phyloP scores from a whole-genome alignment of 1,284 basidiomycete species.

The Pseudozyma sp. region DNA sequence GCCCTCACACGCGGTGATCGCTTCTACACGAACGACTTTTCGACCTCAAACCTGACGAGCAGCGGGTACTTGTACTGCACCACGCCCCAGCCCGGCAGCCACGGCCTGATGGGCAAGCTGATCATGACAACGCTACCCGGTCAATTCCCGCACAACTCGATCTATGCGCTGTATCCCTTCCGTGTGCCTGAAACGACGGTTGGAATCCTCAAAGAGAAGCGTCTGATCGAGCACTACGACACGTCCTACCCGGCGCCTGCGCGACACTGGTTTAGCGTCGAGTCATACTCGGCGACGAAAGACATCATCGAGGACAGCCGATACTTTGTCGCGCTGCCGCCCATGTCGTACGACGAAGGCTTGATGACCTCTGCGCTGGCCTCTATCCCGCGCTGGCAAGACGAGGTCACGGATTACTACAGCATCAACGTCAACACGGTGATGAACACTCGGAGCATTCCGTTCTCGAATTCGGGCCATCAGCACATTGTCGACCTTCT shows the following conservation, averaged over 20 bases:
- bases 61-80: slow-evolving; percentile 56
- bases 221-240: slow-evolving; percentile 71
- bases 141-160: slow-evolving; percentile 49
- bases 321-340: slow-evolving; percentile 39
- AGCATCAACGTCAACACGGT: slow-evolving; percentile 17
- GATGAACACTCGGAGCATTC: slow-evolving; percentile 27
- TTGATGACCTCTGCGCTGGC: slow-evolving; percentile 37
- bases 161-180: slow-evolving; percentile 72
- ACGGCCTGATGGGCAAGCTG: slow-evolving; percentile 49
- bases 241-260: slow-evolving; percentile 62
- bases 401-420: slow-evolving; percentile 37
- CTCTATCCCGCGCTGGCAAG: slow-evolving; percentile 40
- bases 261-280: slow-evolving; percentile 35
- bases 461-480: slow-evolving; percentile 17
- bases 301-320: slow-evolving; percentile 36
- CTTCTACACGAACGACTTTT: slow-evolving; percentile 84
- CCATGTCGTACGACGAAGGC: slow-evolving; percentile 37
- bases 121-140: slow-evolving; percentile 48
- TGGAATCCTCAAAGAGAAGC: slow-evolving; percentile 76
- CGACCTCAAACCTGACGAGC: slow-evolving; percentile 79
- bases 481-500: slow-evolving; percentile 41
- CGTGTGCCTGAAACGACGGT: slow-evolving; percentile 73
- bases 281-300: slow-evolving; percentile 47
- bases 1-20: slow-evolving; percentile 84
- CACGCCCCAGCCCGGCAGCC: slow-evolving; percentile 37